These are phyloP conservation scores for Phlebiopsis flavidoalba DNA, from an alignment of 768 basidiomycete species.

Conservation along the genomic window DNA sequence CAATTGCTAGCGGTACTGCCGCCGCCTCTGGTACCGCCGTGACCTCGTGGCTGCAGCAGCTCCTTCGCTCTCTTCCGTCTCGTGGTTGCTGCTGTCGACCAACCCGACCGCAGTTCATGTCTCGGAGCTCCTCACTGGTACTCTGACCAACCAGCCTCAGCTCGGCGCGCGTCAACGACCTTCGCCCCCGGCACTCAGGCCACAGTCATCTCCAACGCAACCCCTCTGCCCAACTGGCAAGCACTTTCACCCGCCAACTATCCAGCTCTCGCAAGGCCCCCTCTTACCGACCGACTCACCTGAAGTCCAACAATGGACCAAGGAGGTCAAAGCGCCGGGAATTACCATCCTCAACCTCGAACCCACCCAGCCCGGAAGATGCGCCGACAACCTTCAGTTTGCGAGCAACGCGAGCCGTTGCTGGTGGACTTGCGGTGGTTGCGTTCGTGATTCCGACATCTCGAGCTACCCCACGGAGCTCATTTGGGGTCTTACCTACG, in stretches of 20 bases:
- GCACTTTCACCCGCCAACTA: constrained; percentile 49
- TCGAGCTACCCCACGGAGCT: constrained; percentile 64
- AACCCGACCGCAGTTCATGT: constrained; percentile 33
- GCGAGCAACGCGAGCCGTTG: constrained; percentile 52
- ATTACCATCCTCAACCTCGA: constrained; percentile 51
- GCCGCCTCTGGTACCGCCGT: not conserved
- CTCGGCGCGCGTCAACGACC: constrained; percentile 29
- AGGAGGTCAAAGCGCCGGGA: constrained; percentile 51
- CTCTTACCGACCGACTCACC: constrained; percentile 57
- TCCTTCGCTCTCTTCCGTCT: constrained; percentile 16
- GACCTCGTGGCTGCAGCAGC: constrained; percentile 1
- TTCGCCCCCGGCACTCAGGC: constrained; percentile 29
- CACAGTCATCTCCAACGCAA: constrained; percentile 49
- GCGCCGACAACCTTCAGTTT: constrained; percentile 48
- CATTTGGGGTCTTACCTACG: constrained; percentile 58
- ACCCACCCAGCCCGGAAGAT: constrained; percentile 39
- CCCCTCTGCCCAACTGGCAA: constrained; percentile 49
- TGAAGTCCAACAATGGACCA: constrained; percentile 68
- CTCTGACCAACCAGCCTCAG: constrained; percentile 23
- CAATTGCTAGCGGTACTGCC: not conserved
- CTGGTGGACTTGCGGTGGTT: constrained; percentile 83
- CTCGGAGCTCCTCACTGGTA: constrained; percentile 22
- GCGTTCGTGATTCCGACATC: constrained; percentile 63
- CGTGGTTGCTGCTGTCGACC: constrained; percentile 23
- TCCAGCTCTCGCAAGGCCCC: constrained; percentile 58